Evolutionary conservation across 2,329 filamentous ascomycete species (phyloP).

Genomic region (Pezicula rhizophila): DNA sequence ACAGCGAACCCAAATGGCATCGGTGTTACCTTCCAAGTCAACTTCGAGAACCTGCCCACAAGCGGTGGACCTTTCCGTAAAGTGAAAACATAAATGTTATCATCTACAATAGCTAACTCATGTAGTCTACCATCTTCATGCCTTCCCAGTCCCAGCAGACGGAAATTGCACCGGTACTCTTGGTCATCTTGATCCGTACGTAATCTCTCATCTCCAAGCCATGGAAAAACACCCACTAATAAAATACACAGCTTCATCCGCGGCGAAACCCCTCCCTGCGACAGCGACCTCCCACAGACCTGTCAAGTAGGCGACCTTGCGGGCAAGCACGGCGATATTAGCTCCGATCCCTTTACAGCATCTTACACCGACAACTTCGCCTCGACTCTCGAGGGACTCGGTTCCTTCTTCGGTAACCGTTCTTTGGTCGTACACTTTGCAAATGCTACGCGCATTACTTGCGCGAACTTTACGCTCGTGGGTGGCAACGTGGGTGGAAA

Average conservation of each 20-base stretch:
- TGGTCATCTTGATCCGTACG: conserved; percentile 61
- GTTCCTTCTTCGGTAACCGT: conserved; percentile 58
- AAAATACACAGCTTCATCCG: conserved; percentile 31
- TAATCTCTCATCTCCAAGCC: neutral
- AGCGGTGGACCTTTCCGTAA: conserved; percentile 54
- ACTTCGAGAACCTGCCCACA: conserved; percentile 52
- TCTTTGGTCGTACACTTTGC: conserved; percentile 58
- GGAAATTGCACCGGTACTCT: conserved; percentile 68
- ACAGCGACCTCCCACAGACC: conserved; percentile 47
- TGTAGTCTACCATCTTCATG: conserved; percentile 69
- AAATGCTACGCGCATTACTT: conserved; percentile 59
- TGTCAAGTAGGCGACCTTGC: conserved; percentile 74
- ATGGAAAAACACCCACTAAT: conserved; percentile 4
- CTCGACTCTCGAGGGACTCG: conserved; percentile 44
- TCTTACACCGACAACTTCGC: conserved; percentile 52
- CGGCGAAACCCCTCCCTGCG: conserved; percentile 44
- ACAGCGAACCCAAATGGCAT: conserved; percentile 40
- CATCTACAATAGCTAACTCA: conserved; percentile 7
- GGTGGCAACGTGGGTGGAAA: neutral
- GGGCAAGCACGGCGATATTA: conserved; percentile 65
- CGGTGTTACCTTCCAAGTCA: conserved; percentile 49
- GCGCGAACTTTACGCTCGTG: conserved; percentile 50
- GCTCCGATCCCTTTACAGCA: conserved; percentile 39
- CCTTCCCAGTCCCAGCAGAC: conserved; percentile 51
- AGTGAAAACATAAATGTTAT: conserved; percentile 22